These are phyloP conservation scores for Plectosphaerella sp. DNA, from an alignment of 2,329 filamentous ascomycete species.

Conservation along the genomic window DNA sequence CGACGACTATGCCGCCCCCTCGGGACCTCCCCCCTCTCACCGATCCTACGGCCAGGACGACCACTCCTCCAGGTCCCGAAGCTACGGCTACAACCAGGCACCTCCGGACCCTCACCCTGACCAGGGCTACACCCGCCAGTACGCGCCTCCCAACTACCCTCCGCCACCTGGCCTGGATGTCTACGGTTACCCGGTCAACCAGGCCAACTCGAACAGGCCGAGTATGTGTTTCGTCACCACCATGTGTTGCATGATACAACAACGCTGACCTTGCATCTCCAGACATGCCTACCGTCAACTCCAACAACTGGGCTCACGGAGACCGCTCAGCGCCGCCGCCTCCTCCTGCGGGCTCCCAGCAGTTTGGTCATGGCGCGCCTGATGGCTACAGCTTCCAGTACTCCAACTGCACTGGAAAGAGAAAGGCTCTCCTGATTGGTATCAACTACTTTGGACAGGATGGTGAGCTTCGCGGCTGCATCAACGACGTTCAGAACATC, in stretches of 20 bases:
- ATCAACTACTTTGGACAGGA: constrained; percentile 97
- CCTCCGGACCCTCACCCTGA: constrained; percentile 13
- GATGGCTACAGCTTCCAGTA: constrained; percentile 82
- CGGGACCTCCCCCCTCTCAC: constrained; percentile 7
- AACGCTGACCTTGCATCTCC: background rate
- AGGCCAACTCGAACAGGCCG: constrained; percentile 1
- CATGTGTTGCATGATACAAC: background rate
- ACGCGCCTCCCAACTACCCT: constrained; percentile 27
- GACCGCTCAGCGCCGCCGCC: constrained; percentile 53
- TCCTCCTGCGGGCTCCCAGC: constrained; percentile 64
- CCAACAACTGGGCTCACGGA: constrained; percentile 52
- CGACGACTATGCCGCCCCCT: background rate
- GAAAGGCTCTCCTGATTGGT: constrained; percentile 87
- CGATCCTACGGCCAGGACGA: constrained; percentile 13
- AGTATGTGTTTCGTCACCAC: constrained; percentile 1
- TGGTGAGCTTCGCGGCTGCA: constrained; percentile 86
- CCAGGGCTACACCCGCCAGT: constrained; percentile 13
- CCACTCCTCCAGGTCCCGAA: constrained; percentile 16
- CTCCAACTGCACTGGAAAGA: constrained; percentile 80
- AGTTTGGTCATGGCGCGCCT: constrained; percentile 77
- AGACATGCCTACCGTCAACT: constrained; percentile 37
- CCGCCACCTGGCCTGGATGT: constrained; percentile 38
- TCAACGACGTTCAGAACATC: constrained; percentile 98
- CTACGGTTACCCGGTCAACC: constrained; percentile 40
- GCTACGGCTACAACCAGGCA: constrained; percentile 18